Conservation (phyloP, 2,329 filamentous ascomycete species). For the Aspergillus piperis region DNA sequence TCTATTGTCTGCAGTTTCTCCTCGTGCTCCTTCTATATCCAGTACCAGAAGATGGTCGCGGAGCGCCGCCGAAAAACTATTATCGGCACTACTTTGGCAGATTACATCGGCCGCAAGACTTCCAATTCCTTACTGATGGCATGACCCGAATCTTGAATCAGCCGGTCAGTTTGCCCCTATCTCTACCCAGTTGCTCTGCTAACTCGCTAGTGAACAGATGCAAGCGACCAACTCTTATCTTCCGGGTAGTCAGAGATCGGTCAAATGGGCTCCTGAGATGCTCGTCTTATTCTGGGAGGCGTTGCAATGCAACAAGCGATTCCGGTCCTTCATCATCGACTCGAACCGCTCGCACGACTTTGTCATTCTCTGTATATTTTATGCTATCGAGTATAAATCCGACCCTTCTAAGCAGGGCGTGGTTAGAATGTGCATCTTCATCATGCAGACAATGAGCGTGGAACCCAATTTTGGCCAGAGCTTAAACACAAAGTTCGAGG, state of each 20-base stretch:
- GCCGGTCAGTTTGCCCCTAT: constrained; percentile 53
- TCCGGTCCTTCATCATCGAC: constrained; percentile 94
- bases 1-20: constrained; percentile 89
- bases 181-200: constrained; percentile 5
- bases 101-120: constrained; percentile 89
- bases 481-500: constrained; percentile 84
- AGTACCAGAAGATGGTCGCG: constrained; percentile 72
- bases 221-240: constrained; percentile 87
- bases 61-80: constrained; percentile 75
- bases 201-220: constrained; percentile 50
- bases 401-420: constrained; percentile 88
- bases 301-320: constrained; percentile 95
- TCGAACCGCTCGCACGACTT: constrained; percentile 93
- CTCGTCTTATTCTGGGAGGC: constrained; percentile 98
- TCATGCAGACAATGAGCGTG: constrained; percentile 90
- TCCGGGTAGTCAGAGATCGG: constrained; percentile 75
- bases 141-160: constrained; percentile 92
- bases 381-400: constrained; percentile 83
- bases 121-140: constrained; percentile 94
- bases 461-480: constrained; percentile 88
- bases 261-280: constrained; percentile 91
- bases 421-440: constrained; percentile 95
- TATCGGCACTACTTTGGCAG: constrained; percentile 91
- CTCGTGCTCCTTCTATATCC: constrained; percentile 83
- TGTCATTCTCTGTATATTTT: constrained; percentile 84